Evolutionary conservation across 495 filamentous ascomycete genomes (phyloP).

Genomic region (Xylaria venustula): DNA sequence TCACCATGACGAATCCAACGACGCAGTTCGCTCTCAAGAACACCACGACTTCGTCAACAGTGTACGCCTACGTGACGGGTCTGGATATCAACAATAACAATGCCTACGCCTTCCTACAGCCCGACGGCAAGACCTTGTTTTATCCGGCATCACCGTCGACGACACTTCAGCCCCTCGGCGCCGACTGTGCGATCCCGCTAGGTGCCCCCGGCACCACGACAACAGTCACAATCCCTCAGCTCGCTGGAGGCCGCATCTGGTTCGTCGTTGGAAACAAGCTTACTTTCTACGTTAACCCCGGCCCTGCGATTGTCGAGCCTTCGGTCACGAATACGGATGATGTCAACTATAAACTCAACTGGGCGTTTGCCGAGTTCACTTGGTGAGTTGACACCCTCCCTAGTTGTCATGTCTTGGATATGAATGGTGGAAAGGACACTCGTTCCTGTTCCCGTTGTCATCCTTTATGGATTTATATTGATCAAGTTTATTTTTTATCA

Average conservation of each 20-base stretch:
- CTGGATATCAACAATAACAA: slow-evolving; percentile 60
- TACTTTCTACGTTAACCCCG: slow-evolving; percentile 69
- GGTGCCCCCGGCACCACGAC: slow-evolving; percentile 58
- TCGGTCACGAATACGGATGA: slow-evolving; percentile 64
- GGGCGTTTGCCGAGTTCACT: slow-evolving; percentile 76
- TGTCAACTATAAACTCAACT: slow-evolving; percentile 61
- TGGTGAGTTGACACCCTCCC: slow-evolving; percentile 22
- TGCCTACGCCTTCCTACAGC: slow-evolving; percentile 57
- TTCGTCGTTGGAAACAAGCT: slow-evolving; percentile 60
- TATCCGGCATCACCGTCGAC: slow-evolving; percentile 29
- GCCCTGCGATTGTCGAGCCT: slow-evolving; percentile 68
- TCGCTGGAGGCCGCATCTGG: slow-evolving; percentile 70
- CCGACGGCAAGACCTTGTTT: slow-evolving; percentile 49
- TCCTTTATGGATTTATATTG: too few relatives aligned
- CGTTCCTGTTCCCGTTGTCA: too few relatives aligned
- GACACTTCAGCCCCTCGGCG: slow-evolving; percentile 37
- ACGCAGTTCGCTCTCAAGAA: slow-evolving; percentile 63
- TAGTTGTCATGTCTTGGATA: too few relatives aligned
- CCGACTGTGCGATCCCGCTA: slow-evolving; percentile 61
- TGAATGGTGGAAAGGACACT: too few relatives aligned
- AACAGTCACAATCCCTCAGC: slow-evolving; percentile 62
- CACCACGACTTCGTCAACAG: slow-evolving; percentile 55
- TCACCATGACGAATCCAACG: slow-evolving; percentile 42
- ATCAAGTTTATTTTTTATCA: too few relatives aligned
- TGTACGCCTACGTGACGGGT: slow-evolving; percentile 73